Base-by-base conservation (phyloP, 1,284 basidiomycete species). In the Malassezia caprae region DNA sequence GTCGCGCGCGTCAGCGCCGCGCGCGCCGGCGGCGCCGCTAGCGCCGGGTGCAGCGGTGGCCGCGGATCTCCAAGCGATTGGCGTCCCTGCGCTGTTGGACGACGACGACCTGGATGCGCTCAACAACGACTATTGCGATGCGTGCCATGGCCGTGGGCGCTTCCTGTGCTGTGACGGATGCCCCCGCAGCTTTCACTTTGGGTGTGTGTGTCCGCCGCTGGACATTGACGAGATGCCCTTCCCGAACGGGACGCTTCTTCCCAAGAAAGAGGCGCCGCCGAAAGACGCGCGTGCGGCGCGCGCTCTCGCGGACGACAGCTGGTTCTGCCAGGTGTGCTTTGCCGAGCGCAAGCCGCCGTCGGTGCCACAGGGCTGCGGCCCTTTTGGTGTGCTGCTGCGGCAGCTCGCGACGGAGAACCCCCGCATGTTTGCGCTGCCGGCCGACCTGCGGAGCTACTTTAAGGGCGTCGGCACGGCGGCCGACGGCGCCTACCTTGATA, bases 101-200 rank as follows among this genome's bases (percentile, higher is more conserved):
- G 52, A 59, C 43, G 48, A 43, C 10, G 53, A 49, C 15, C 32
- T 48, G 19, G 53, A 43, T 23, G 42, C 48, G 48, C 49, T 83
- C 52, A 96, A 96, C 76, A 85, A 96, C 74, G 91, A 96, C 75
- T 88, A 88, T 69, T 96, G 91, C 75, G 91, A 90, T 48, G 82
- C 88, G 1, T 96, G 93, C 76, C 82, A 84, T 26, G 79, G 80
- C 12, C 78, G 78, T 46, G 81, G 81, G 26, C 87, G 90, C 53
- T 96, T 96, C 75, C 61, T 78, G 10, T 78, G 77, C 62, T 99
- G 93, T 76, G 93, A 98, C 74, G 90, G 91, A 12, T 99, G 94
- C 74, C 88, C 93, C 28, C 81, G 87, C 61, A 89, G 90, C 21
- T 99, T 96, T 76, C 93, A 99, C 77, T 84, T 96, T 59, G 84